phyloP scores from a whole-genome alignment of 306 rosid species.

The Casuarina glauca region DNA sequence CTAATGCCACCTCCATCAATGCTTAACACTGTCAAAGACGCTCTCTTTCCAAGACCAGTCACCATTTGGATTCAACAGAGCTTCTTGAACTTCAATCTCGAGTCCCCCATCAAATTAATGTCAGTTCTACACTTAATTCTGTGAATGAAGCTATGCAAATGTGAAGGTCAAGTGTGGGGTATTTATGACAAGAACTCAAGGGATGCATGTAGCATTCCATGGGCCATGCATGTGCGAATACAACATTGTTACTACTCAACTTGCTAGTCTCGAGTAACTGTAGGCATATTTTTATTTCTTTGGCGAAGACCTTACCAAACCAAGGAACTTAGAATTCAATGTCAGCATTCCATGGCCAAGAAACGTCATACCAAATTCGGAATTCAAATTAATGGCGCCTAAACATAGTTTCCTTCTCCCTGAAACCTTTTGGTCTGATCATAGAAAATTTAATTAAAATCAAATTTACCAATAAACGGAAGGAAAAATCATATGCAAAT shows the following conservation, averaged over 20 bases:
- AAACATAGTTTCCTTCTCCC: no score
- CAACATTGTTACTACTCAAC: no score
- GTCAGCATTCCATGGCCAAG: no score
- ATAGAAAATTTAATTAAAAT: no score
- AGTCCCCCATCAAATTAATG: neutral
- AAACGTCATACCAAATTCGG: no score
- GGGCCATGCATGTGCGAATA: conserved; percentile 1
- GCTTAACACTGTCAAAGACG: conserved; percentile 42
- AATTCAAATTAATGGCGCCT: no score
- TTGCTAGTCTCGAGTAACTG: neutral
- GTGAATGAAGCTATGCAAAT: neutral
- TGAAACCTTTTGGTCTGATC: no score
- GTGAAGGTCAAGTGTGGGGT: neutral
- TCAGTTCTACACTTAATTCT: neutral
- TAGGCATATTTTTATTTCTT: neutral
- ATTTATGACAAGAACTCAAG: neutral
- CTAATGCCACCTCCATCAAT: conserved; percentile 53
- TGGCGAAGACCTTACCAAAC: neutral
- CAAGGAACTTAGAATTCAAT: no score
- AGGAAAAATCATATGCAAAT: no score
- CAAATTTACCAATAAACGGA: no score
- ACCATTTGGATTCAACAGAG: conserved; percentile 8
- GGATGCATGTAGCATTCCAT: neutral
- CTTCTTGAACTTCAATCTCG: neutral
- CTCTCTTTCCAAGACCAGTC: conserved; percentile 12